Evolutionary conservation across 2,329 filamentous ascomycete species (phyloP), one percentile per base, ranked within the genome.

Genomic region (Colletotrichum sp.): DNA sequence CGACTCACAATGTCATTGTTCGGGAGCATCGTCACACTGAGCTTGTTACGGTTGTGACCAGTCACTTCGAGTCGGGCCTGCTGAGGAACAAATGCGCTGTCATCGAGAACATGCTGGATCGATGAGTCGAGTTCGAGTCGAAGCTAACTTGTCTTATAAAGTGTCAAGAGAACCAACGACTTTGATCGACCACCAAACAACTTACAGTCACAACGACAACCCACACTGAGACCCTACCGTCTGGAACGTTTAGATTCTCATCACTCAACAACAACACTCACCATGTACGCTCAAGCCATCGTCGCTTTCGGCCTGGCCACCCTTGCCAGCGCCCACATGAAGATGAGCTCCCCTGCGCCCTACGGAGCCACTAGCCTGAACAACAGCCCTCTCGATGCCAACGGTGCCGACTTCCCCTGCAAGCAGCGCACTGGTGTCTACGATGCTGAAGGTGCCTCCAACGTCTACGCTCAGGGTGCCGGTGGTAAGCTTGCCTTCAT

Each of bases 361-460:
- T 96, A 91, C 76, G 80, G 84, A 18, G 78, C 79, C 3, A 79
- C 82, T 0, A 73, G 9, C 1, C 80, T 87, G 4, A 71, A 88
- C 84, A 96, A 94, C 84, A 85, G 86, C 5, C 96, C 97, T 1
- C 88, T 98, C 0, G 80, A 82, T 0, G 84, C 85, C 0, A 82
- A 82, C 48, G 95, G 94, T 0, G 86, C 85, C 48, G 87, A 98
- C 83, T 99, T 95, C 82, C 97, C 97, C 0, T 99, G 97, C 92
- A 96, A 98, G 84, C 84, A 89, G 68, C 86, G 90, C 9, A n/a
- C 79, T 0, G 87, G 86, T 0, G 84, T 82, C 64, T 89, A 90
- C 7, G 85, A 89, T 1, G 85, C 87, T 2, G 85, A 88, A 1
- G 85, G 85, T 8, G 83, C 81, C 2, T 85, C 84, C 80, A 95